Base-by-base conservation (phyloP, 768 basidiomycete species). In the Dacryopinax spathularia region DNA sequence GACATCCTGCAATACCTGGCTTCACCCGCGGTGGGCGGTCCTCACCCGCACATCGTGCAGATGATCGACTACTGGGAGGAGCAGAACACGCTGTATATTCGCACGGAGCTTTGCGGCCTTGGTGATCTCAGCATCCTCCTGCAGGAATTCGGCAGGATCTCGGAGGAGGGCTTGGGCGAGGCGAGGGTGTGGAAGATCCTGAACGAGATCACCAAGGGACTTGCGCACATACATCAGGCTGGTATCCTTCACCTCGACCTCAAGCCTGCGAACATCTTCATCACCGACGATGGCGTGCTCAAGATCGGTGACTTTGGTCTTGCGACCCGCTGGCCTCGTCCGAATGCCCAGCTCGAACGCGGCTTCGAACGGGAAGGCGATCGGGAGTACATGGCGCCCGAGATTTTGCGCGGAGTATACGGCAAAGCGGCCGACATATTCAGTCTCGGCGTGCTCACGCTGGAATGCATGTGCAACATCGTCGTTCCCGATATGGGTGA, bases 301-400 rank as follows among this genome's bases (percentile, higher is more conserved):
- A 92, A 91, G 77, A 92, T 99, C 72, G 95, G 95, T 7, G 96
- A 99, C 73, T 97, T 98, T 77, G 96, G 96, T 9, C 92, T 99
- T 86, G 94, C 95, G n/a, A 90, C 91, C 5, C 69, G 91, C 61
- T 94, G 91, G 88, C 91, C 92, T 0, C 78, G 92, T 36, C 76
- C 78, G 0, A 72, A 72, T 18, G 70, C 78, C 25, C 69, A 75
- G 18, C 65, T 71, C 27, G 69, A 72, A 64, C 61, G 68, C 48
- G 78, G 77, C 15, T 92, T 97, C 72, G 95, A 98, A 74, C 82
- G 96, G 16, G 96, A 99, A 74, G 96, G 96, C 4, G 96, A 99
- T 75, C 88, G 98, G 73, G 80, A 94, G 67, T 99, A 99, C 77
- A 82, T 99, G 76, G 93, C 96, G 37, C 91, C 91, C 12, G 96